A percentile compares a stretch with the other conserved stretches of the same genome.
phyloP scores from a whole-genome alignment of 768 basidiomycete genomes.

The Calocera cornea region DNA sequence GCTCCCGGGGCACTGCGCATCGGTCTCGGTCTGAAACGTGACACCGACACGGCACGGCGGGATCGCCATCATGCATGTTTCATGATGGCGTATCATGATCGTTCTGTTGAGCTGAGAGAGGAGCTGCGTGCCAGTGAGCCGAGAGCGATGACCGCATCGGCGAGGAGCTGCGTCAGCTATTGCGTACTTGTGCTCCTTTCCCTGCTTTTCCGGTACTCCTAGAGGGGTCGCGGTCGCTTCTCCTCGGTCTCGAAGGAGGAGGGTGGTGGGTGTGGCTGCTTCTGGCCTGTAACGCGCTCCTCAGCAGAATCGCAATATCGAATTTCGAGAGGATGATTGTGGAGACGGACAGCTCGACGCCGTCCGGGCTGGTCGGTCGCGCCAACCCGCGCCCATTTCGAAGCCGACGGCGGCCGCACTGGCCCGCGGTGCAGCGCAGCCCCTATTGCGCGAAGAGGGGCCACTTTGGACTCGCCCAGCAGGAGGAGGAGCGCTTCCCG shows the following conservation, averaged over 20 bases:
- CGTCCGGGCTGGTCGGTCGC: background rate
- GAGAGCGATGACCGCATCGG: background rate
- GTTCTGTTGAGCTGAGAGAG: background rate
- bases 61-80: background rate
- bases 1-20: too few relatives aligned
- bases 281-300: background rate
- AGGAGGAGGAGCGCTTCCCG: too few relatives aligned
- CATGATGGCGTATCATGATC: background rate
- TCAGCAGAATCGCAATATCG: background rate
- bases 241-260: background rate
- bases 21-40: too few relatives aligned
- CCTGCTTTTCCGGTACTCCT: background rate
- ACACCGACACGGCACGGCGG: background rate
- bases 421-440: background rate
- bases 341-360: background rate
- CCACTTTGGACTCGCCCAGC: background rate
- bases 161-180: background rate
- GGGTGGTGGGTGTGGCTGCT: background rate
- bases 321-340: background rate
- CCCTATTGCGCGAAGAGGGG: conserved; percentile 5
- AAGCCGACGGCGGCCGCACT: background rate
- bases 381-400: background rate
- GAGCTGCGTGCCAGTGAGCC: background rate
- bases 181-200: background rate
- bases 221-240: background rate